Conservation (phyloP, 2,329 filamentous ascomycete genomes). For the Penicillium sp. region DNA sequence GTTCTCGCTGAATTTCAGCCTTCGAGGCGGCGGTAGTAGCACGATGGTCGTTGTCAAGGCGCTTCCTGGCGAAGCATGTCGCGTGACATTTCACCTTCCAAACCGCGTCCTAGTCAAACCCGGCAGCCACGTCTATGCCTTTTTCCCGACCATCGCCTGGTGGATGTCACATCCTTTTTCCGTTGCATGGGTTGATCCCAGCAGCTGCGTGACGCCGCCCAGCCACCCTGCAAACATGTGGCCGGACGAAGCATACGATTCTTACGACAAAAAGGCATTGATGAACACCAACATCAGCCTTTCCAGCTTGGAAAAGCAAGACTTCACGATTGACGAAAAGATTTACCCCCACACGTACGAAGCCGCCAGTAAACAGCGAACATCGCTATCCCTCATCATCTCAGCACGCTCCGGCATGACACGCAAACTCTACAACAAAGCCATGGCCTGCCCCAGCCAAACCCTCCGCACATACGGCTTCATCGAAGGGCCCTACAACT, state of each 20-base stretch:
- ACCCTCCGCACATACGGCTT: conserved; percentile 52
- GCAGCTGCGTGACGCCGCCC: conserved; percentile 21
- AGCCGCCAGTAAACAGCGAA: conserved; percentile 24
- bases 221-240: conserved; percentile 20
- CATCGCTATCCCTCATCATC: conserved; percentile 54
- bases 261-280: conserved; percentile 13
- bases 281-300: conserved; percentile 32
- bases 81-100: conserved; percentile 58
- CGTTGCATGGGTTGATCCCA: conserved; percentile 43
- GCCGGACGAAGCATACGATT: conserved; percentile 8
- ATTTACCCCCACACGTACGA: conserved; percentile 5
- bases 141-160: conserved; percentile 49
- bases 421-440: conserved; percentile 55
- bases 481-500: conserved; percentile 62
- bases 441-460: conserved; percentile 46
- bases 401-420: conserved; percentile 63
- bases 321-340: conserved; percentile 4
- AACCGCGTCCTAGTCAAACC: conserved; percentile 51
- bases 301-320: neutral
- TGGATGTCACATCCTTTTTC: conserved; percentile 51
- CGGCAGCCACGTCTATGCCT: conserved; percentile 59
- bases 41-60: conserved; percentile 56
- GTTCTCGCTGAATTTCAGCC: conserved; percentile 52
- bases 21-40: conserved; percentile 36
- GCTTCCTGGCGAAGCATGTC: conserved; percentile 56